Conservation (phyloP, 2,329 filamentous ascomycete species). For the Daldinia sp. region DNA sequence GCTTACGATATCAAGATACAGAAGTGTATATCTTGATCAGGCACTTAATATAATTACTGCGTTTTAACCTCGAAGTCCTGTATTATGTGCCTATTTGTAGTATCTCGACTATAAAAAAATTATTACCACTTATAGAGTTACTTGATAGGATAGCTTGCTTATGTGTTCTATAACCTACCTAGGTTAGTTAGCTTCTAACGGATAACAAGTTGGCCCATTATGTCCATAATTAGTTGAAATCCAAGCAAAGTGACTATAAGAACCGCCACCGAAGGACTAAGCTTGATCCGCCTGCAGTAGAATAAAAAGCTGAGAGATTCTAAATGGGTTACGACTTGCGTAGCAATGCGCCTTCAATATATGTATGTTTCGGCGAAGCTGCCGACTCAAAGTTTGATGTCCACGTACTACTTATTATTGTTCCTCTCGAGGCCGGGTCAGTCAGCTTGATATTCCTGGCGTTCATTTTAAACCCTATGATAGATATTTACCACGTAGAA, state of each 20-base stretch:
- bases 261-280: neutral
- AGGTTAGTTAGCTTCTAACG: too few relatives aligned
- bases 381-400: neutral
- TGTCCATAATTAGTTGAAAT: neutral
- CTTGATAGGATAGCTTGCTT: too few relatives aligned
- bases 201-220: too few relatives aligned
- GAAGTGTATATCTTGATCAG: neutral
- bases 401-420: neutral
- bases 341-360: neutral
- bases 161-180: too few relatives aligned
- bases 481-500: neutral
- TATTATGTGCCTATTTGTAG: too few relatives aligned
- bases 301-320: neutral
- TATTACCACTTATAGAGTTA: neutral
- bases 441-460: neutral
- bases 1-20: neutral
- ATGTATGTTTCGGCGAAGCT: conserved; percentile 10
- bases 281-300: too few relatives aligned
- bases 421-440: neutral
- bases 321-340: neutral
- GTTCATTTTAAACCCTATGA: neutral
- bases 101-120: too few relatives aligned
- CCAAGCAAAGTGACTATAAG: neutral
- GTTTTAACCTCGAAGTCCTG: too few relatives aligned
- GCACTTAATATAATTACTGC: too few relatives aligned